Conservation (phyloP, 345 rosid species). For the Aethionema arabicum region DNA sequence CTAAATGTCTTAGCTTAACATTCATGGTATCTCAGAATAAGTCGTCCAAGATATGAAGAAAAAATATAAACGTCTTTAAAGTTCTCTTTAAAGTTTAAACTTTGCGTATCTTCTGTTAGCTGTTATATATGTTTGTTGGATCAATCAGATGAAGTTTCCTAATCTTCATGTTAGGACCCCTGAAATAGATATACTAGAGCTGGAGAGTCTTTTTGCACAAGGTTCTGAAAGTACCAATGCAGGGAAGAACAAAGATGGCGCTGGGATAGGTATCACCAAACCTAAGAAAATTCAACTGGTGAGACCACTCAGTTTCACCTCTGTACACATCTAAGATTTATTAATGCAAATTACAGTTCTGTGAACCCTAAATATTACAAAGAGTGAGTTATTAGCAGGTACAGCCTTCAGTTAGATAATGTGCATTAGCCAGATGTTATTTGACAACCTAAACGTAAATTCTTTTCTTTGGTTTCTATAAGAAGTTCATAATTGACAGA, state of each 20-base stretch:
- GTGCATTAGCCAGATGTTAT: slow-evolving; percentile 11
- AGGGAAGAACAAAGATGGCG: slow-evolving; percentile 64
- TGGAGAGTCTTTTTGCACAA: slow-evolving; percentile 90
- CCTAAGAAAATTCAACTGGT: slow-evolving; percentile 95
- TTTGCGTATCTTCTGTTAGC: background rate
- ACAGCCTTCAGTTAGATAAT: background rate
- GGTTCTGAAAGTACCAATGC: slow-evolving; percentile 57
- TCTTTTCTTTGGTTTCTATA: slow-evolving; percentile 8
- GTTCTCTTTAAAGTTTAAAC: slow-evolving; percentile 6
- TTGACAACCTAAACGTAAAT: slow-evolving; percentile 14
- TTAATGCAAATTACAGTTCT: slow-evolving; percentile 12
- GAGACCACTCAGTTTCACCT: slow-evolving; percentile 37
- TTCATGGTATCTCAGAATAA: background rate
- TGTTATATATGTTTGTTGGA: slow-evolving; percentile 4
- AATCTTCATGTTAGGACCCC: slow-evolving; percentile 71
- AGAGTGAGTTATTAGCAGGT: slow-evolving; percentile 8
- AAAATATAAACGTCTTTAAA: background rate
- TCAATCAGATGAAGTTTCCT: background rate
- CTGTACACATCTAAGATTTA: background rate
- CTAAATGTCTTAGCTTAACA: slow-evolving; percentile 18
- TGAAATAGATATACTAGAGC: slow-evolving; percentile 96
- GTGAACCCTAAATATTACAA: slow-evolving; percentile 9
- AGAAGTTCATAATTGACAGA: slow-evolving; percentile 2
- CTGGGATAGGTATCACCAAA: slow-evolving; percentile 74
- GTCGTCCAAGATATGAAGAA: background rate